Evolutionary conservation across 495 filamentous ascomycete species (phyloP).

Genomic region (Massariosphaeria phaeospora): DNA sequence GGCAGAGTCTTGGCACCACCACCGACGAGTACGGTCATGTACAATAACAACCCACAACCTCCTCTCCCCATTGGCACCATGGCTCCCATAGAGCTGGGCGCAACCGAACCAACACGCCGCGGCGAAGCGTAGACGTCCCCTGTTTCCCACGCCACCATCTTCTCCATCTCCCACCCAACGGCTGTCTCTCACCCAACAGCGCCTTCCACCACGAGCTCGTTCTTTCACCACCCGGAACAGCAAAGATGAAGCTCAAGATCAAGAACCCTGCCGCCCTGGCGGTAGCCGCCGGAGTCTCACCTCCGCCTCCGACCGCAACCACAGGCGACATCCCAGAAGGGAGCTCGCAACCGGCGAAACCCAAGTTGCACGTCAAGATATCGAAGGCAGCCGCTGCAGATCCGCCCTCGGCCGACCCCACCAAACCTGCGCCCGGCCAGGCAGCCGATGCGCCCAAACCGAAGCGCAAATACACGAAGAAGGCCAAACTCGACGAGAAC

Average conservation of each 20-base stretch:
- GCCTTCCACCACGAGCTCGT: background rate
- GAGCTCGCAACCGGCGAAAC: too few relatives aligned
- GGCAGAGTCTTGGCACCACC: too few relatives aligned
- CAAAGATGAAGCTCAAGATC: slow-evolving; percentile 47
- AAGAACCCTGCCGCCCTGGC: slow-evolving; percentile 42
- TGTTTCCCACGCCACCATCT: too few relatives aligned
- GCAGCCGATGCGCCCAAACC: slow-evolving; percentile 26
- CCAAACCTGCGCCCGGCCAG: slow-evolving; percentile 22
- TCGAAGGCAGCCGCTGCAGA: slow-evolving; percentile 7
- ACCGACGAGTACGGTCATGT: too few relatives aligned
- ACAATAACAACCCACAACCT: too few relatives aligned
- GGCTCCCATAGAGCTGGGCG: too few relatives aligned
- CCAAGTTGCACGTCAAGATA: too few relatives aligned
- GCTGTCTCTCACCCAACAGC: background rate
- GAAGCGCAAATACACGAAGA: slow-evolving; percentile 37
- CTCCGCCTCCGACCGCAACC: too few relatives aligned
- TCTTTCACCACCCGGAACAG: background rate
- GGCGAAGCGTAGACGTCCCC: too few relatives aligned
- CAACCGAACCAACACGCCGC: too few relatives aligned
- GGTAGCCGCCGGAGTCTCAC: slow-evolving; percentile 6
- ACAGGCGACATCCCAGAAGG: too few relatives aligned
- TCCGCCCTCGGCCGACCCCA: slow-evolving; percentile 21
- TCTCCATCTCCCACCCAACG: background rate
- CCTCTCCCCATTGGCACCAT: too few relatives aligned
- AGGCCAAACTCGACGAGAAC: slow-evolving; percentile 36